These are phyloP conservation scores for Fragaria ananassa DNA, from an alignment of 306 rosid genomes.

Conservation along the genomic window DNA sequence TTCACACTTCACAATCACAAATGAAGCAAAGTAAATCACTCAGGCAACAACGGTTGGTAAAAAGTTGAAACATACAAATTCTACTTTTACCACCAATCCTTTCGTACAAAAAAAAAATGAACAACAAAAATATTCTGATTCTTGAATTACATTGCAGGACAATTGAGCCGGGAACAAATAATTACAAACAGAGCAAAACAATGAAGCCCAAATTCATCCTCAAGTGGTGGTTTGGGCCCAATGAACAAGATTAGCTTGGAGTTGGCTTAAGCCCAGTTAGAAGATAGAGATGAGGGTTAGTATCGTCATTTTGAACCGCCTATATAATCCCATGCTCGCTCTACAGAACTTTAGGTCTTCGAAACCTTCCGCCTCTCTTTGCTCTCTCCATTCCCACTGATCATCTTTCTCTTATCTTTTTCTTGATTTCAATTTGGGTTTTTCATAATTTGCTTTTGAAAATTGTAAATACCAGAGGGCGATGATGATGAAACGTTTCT, in stretches of 20 bases:
- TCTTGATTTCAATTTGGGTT: background rate
- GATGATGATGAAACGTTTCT: constrained; percentile 60
- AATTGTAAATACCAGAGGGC: constrained; percentile 23
- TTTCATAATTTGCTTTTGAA: background rate
- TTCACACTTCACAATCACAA: too few species aligned
- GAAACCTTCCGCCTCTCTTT: background rate
- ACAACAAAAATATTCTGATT: too few species aligned
- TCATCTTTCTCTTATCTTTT: background rate
- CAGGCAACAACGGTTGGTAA: too few species aligned
- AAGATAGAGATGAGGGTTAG: background rate
- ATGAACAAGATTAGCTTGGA: background rate
- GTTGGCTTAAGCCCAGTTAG: background rate
- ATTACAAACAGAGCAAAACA: background rate
- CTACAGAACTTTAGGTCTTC: constrained; percentile 12
- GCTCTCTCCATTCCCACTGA: background rate
- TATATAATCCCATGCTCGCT: background rate
- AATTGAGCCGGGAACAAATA: too few species aligned
- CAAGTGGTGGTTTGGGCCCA: background rate
- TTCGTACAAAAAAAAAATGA: too few species aligned
- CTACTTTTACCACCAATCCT: background rate
- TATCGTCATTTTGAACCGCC: constrained; percentile 11
- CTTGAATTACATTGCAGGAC: background rate
- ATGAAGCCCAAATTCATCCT: background rate
- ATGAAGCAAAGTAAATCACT: too few species aligned
- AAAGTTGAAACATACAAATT: too few species aligned